Conservation (phyloP, 352 stramenopile species). For the Phytopythium montanum region DNA sequence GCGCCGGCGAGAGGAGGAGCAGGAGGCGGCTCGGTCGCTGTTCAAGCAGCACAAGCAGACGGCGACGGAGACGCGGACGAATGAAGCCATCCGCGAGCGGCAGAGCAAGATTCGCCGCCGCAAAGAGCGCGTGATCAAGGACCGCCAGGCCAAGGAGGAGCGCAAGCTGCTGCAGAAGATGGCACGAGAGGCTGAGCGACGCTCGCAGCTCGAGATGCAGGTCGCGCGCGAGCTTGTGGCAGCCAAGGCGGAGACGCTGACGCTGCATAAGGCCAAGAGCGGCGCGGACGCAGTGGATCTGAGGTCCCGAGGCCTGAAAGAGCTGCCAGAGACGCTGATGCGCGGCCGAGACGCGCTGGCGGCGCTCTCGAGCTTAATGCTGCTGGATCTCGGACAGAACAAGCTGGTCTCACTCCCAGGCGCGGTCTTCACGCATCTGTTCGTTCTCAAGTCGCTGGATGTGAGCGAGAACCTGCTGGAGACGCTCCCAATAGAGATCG, state of each 20-base stretch:
- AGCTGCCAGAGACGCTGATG: slow-evolving; percentile 39
- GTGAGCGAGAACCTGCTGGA: slow-evolving; percentile 50
- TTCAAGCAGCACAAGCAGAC: slow-evolving; percentile 47
- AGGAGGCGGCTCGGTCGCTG: slow-evolving; percentile 38
- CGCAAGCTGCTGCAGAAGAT: slow-evolving; percentile 35
- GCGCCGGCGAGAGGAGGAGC: slow-evolving; percentile 29
- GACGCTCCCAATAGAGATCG: slow-evolving; percentile 44
- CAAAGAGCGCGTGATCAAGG: slow-evolving; percentile 56
- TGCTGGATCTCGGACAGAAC: slow-evolving; percentile 63
- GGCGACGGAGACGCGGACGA: slow-evolving; percentile 49
- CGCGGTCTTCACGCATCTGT: slow-evolving; percentile 54
- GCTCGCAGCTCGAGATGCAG: slow-evolving; percentile 35
- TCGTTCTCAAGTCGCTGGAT: slow-evolving; percentile 51
- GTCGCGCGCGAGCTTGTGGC: slow-evolving; percentile 53
- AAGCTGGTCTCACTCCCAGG: slow-evolving; percentile 33
- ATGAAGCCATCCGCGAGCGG: slow-evolving; percentile 54
- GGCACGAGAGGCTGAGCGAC: slow-evolving; percentile 34
- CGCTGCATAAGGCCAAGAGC: slow-evolving; percentile 43
- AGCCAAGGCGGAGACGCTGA: slow-evolving; percentile 49
- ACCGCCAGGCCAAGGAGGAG: slow-evolving; percentile 58
- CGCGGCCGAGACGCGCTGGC: slow-evolving; percentile 48
- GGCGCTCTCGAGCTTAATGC: slow-evolving; percentile 57
- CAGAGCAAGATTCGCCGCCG: slow-evolving; percentile 60
- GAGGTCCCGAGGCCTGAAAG: slow-evolving; percentile 24
- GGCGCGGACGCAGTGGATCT: slow-evolving; percentile 52